Conservation (phyloP, 1,139 yeast species). For the Scheffersomyces titani region DNA sequence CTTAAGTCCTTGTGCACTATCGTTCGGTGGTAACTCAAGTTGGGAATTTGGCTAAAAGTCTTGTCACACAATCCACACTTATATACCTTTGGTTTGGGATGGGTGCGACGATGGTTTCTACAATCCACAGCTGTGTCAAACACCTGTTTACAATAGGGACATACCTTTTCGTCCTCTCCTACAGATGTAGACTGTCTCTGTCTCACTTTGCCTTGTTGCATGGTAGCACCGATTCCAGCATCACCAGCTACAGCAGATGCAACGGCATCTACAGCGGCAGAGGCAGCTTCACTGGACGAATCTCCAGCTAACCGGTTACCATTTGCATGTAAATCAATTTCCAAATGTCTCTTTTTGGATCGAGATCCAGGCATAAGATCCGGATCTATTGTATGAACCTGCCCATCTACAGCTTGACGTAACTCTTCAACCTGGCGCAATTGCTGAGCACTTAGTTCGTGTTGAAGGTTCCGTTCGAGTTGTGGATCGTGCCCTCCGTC, state of each 20-base stretch:
- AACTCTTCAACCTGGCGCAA: neutral
- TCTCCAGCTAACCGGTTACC: neutral
- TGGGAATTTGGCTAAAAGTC: conserved; percentile 13
- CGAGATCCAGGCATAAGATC: neutral
- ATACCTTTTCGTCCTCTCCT: neutral
- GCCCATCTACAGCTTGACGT: neutral
- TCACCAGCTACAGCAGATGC: neutral
- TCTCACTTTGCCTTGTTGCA: neutral
- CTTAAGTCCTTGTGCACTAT: conserved; percentile 13
- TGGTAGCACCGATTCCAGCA: neutral
- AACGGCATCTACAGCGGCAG: neutral
- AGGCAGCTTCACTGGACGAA: neutral
- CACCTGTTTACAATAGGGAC: conserved; percentile 6
- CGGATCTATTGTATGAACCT: neutral
- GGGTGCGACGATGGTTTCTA: conserved; percentile 13
- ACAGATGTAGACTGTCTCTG: neutral
- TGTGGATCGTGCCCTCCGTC: neutral
- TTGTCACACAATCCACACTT: conserved; percentile 13
- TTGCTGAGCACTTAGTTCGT: neutral
- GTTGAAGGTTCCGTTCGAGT: neutral
- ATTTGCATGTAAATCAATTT: neutral
- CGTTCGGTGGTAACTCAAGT: conserved; percentile 13
- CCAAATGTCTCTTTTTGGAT: neutral
- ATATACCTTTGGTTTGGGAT: conserved; percentile 11
- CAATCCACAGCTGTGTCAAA: conserved; percentile 10